Evolutionary conservation across 176 grass and related monocot genomes (phyloP).

Genomic region (Panicum miliaceum): DNA sequence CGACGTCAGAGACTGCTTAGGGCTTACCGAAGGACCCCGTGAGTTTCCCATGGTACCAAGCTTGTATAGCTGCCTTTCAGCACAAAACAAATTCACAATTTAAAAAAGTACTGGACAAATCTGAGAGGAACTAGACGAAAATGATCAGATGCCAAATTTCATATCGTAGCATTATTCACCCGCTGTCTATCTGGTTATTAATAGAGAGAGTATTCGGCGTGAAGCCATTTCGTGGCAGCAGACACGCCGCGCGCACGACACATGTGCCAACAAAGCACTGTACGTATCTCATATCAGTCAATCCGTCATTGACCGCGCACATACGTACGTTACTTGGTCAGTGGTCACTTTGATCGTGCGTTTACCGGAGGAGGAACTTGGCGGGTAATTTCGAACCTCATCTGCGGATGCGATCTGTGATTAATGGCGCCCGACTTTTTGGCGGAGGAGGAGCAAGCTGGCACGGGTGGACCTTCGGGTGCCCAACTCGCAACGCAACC

Average conservation of each 20-base stretch:
- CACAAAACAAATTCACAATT: too few species aligned
- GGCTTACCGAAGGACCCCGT: too few species aligned
- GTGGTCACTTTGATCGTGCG: not conserved
- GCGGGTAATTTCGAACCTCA: not conserved
- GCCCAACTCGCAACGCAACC: conserved; percentile 1
- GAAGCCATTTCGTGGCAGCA: not conserved
- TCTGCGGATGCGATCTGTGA: not conserved
- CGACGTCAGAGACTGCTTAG: too few species aligned
- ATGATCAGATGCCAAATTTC: too few species aligned
- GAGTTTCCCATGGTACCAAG: not conserved
- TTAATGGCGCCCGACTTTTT: not conserved
- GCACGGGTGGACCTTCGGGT: not conserved
- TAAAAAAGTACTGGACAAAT: too few species aligned
- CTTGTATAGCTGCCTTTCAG: not conserved
- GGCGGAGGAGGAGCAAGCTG: not conserved
- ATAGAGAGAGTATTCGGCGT: not conserved
- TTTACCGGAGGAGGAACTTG: not conserved
- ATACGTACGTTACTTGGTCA: not conserved
- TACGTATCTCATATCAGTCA: not conserved
- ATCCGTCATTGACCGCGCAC: not conserved
- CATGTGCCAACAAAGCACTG: not conserved
- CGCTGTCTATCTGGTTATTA: too few species aligned
- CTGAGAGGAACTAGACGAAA: too few species aligned
- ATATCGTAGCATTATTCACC: not conserved
- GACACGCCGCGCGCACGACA: not conserved